phyloP scores from a whole-genome alignment of 2,329 filamentous ascomycete species.

The Cordyceps pruinosa region DNA sequence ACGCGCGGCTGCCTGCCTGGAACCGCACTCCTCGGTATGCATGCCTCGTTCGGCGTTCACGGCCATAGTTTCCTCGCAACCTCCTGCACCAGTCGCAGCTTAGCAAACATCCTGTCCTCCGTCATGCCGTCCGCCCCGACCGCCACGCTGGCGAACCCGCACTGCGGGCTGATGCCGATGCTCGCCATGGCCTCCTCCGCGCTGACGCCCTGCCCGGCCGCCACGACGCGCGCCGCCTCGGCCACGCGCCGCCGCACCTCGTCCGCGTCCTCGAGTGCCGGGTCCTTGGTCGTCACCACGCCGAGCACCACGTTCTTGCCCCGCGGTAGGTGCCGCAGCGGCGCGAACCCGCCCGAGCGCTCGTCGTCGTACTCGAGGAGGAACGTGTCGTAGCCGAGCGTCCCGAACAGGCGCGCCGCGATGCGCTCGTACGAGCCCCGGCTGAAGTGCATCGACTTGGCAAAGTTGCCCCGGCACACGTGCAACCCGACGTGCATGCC shows the following conservation, averaged over 20 bases:
- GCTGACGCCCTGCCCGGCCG: conserved; percentile 53
- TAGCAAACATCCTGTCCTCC: conserved; percentile 62
- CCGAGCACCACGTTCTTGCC: conserved; percentile 57
- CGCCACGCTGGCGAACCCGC: conserved; percentile 63
- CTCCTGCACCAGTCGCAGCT: conserved; percentile 59
- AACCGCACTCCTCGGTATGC: no score
- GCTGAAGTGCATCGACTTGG: conserved; percentile 55
- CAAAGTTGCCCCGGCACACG: conserved; percentile 53
- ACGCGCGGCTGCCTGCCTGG: no score
- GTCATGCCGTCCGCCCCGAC: conserved; percentile 58
- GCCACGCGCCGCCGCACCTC: conserved; percentile 47
- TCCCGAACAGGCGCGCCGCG: conserved; percentile 52
- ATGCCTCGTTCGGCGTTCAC: neutral
- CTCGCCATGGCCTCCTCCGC: conserved; percentile 58
- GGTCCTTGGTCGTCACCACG: conserved; percentile 55
- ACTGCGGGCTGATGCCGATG: conserved; percentile 63
- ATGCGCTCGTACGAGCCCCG: conserved; percentile 59
- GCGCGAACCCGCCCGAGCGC: conserved; percentile 55
- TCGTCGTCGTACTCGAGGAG: conserved; percentile 55
- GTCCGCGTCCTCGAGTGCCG: conserved; percentile 48
- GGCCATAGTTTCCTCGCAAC: conserved; percentile 61
- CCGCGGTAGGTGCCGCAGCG: conserved; percentile 50
- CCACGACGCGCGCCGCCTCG: conserved; percentile 58
- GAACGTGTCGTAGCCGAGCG: conserved; percentile 54
- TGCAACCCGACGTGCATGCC: conserved; percentile 68